A percentile compares a stretch with the other conserved stretches of the same genome.
Conservation (phyloP, 306 rosid genomes). For the Pachyrhizus erosus region DNA sequence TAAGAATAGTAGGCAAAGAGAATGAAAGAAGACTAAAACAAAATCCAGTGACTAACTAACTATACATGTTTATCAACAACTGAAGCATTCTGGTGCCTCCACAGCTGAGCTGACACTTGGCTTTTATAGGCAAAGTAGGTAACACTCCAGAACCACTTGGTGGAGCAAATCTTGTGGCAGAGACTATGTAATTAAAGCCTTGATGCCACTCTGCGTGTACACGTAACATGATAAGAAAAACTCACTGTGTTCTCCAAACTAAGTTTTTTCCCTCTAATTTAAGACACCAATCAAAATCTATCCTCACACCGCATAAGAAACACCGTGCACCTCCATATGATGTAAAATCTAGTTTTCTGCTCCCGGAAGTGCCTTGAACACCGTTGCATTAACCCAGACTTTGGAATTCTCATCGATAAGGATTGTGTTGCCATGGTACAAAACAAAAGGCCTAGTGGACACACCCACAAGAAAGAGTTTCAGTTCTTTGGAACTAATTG, state of each 20-base stretch:
- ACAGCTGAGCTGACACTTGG: neutral
- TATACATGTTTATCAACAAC: constrained; percentile 31
- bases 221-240: neutral
- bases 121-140: neutral
- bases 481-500: neutral
- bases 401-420: constrained; percentile 41
- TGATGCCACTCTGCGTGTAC: constrained; percentile 14
- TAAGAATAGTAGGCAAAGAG: neutral
- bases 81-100: constrained; percentile 9
- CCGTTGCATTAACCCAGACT: constrained; percentile 51
- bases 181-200: neutral
- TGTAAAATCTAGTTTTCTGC: constrained; percentile 64
- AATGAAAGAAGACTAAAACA: neutral
- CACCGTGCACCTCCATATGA: constrained; percentile 73
- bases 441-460: neutral
- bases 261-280: neutral
- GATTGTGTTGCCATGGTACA: constrained; percentile 48
- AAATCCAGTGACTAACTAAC: neutral
- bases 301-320: constrained; percentile 64
- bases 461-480: neutral
- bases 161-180: constrained; percentile 18
- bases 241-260: neutral
- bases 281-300: neutral
- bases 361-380: constrained; percentile 64
- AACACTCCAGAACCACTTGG: constrained; percentile 1